Conservation (phyloP, 1,284 basidiomycete genomes). For the Mrakiaceae sp. region DNA sequence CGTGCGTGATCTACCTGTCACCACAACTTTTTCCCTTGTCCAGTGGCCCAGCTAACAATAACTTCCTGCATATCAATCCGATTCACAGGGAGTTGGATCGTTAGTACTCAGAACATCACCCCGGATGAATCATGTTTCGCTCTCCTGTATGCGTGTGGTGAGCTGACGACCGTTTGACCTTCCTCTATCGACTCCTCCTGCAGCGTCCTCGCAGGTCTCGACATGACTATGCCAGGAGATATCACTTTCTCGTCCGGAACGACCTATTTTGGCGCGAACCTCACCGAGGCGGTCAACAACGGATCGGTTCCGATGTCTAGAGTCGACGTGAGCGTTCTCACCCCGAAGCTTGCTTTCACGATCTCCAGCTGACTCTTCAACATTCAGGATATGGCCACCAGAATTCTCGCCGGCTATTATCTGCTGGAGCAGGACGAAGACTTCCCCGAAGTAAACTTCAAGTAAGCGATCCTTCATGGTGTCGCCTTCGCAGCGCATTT, state of each 20-base stretch:
- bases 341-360: not conserved
- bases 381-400: constrained; percentile 47
- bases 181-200: constrained; percentile 19
- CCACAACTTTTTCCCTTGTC: not conserved
- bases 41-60: no score
- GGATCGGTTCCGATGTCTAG: constrained; percentile 44
- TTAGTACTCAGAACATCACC: no score
- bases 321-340: constrained; percentile 39
- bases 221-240: constrained; percentile 55
- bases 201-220: constrained; percentile 50
- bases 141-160: no score
- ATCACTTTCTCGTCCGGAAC: constrained; percentile 18
- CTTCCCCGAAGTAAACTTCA: constrained; percentile 40
- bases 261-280: constrained; percentile 46
- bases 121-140: no score
- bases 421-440: constrained; percentile 49
- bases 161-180: no score
- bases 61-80: no score
- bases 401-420: constrained; percentile 54
- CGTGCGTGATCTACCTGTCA: not conserved
- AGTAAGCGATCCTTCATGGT: constrained; percentile 18
- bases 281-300: constrained; percentile 45
- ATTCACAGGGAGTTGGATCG: not conserved
- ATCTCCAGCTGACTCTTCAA: constrained; percentile 17
- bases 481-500: not conserved